A percentile compares a stretch with the other conserved stretches of the same genome.
These are phyloP conservation scores for Acacia melanoxylon DNA, from an alignment of 306 rosid species.

Conservation along the genomic window DNA sequence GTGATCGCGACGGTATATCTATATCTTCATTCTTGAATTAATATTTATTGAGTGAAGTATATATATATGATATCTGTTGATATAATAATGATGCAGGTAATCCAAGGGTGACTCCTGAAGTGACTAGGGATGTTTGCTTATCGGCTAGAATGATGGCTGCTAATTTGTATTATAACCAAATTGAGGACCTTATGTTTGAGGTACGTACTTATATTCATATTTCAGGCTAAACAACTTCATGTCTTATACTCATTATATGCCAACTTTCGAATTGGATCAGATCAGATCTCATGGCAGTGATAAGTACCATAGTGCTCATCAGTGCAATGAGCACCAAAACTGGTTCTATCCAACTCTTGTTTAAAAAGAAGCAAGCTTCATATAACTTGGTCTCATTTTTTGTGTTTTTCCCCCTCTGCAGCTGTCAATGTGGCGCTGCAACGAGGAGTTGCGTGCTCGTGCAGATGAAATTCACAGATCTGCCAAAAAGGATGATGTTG, in stretches of 20 bases:
- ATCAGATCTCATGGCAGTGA: too few relatives aligned
- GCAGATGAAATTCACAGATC: constrained; percentile 72
- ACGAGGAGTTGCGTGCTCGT: constrained; percentile 71
- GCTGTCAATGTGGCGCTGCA: constrained; percentile 99
- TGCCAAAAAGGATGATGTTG: constrained; percentile 66
- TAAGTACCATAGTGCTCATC: too few relatives aligned
- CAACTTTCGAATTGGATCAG: too few relatives aligned
- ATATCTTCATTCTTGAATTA: neutral
- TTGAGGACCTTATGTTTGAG: constrained; percentile 91
- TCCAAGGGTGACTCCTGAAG: constrained; percentile 92
- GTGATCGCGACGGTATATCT: constrained; percentile 85
- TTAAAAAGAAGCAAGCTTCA: neutral
- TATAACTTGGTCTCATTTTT: too few relatives aligned
- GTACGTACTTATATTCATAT: constrained; percentile 20
- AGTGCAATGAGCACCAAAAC: too few relatives aligned
- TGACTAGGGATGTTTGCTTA: constrained; percentile 85
- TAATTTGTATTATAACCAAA: constrained; percentile 73
- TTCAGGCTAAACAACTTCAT: too few relatives aligned
- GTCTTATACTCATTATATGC: too few relatives aligned
- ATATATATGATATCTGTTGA: neutral
- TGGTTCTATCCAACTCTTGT: neutral
- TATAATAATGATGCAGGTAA: constrained; percentile 54
- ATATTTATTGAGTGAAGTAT: neutral
- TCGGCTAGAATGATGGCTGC: constrained; percentile 95
- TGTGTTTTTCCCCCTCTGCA: constrained; percentile 12